A percentile compares a stretch with the other conserved stretches of the same genome.
Evolutionary conservation across 257 asterid genomes (phyloP).

Genomic region (Solanum etuberosum): DNA sequence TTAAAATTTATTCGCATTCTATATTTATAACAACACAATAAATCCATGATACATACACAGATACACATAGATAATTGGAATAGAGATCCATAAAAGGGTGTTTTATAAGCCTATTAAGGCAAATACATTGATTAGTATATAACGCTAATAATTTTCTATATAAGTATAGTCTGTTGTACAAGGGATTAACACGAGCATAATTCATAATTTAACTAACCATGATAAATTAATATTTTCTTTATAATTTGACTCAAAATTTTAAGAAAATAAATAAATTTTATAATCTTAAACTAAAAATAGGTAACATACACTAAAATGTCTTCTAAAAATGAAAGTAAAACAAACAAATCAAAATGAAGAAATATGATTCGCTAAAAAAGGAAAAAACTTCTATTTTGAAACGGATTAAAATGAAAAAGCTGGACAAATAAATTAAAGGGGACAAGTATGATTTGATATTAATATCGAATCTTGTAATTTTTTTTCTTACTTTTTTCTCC

Average conservation of each 20-base stretch:
- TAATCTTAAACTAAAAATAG: no score
- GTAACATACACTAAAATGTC: not conserved
- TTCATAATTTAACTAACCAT: not conserved
- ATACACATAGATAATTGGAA: not conserved
- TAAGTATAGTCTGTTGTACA: not conserved
- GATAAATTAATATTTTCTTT: not conserved
- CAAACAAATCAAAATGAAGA: no score
- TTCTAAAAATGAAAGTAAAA: no score
- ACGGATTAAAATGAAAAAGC: no score
- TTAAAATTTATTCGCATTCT: not conserved
- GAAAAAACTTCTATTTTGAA: no score
- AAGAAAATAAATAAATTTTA: no score
- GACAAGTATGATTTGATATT: not conserved
- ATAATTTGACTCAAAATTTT: no score
- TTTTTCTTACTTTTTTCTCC: no score
- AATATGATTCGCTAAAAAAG: no score
- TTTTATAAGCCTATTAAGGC: not conserved
- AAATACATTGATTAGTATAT: not conserved
- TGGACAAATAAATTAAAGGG: rapidly evolving
- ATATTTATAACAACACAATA: not conserved
- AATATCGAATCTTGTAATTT: not conserved
- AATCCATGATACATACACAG: not conserved
- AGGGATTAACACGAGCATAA: not conserved
- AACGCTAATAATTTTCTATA: not conserved
- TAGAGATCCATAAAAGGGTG: not conserved